A percentile compares a stretch with the other conserved stretches of the same genome.
These are phyloP conservation scores for Schoenoplectus tabernaemontani DNA, from an alignment of 202 grass and related monocot species.

Conservation along the genomic window DNA sequence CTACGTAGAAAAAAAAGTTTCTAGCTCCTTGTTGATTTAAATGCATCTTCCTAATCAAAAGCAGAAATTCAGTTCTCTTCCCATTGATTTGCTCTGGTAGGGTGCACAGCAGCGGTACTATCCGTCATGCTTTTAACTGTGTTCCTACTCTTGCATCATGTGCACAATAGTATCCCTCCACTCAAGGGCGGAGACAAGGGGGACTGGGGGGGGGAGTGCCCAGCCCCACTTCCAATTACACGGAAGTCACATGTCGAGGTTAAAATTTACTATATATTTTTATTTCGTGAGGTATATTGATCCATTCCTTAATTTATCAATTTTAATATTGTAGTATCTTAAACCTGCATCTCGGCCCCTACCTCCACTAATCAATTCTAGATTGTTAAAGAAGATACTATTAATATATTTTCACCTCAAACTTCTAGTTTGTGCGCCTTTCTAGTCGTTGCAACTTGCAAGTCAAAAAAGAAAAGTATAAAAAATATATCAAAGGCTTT, in stretches of 20 bases:
- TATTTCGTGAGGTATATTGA: too few relatives aligned
- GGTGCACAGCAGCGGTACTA: not conserved
- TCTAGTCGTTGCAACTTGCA: not conserved
- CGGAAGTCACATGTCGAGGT: too few relatives aligned
- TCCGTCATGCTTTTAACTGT: not conserved
- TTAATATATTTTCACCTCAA: not conserved
- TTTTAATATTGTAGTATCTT: too few relatives aligned
- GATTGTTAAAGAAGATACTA: not conserved
- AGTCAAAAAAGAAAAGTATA: not conserved
- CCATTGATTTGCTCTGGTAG: not conserved
- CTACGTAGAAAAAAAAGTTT: not conserved
- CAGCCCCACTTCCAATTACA: too few relatives aligned
- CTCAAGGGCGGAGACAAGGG: too few relatives aligned
- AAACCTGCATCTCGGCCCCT: too few relatives aligned
- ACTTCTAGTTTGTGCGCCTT: not conserved
- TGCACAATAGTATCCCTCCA: not conserved
- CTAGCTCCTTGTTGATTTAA: not conserved
- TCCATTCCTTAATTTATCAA: too few relatives aligned
- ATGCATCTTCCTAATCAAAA: not conserved
- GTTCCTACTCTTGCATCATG: not conserved
- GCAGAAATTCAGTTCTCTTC: not conserved
- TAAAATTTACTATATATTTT: too few relatives aligned
- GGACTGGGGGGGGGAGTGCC: too few relatives aligned
- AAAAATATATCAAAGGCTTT: not conserved
- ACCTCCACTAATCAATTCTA: not conserved